Evolutionary conservation across 805 yeast species (phyloP), one percentile per base, ranked within the genome.

Genomic region (Debaryomyces prosopidis): DNA sequence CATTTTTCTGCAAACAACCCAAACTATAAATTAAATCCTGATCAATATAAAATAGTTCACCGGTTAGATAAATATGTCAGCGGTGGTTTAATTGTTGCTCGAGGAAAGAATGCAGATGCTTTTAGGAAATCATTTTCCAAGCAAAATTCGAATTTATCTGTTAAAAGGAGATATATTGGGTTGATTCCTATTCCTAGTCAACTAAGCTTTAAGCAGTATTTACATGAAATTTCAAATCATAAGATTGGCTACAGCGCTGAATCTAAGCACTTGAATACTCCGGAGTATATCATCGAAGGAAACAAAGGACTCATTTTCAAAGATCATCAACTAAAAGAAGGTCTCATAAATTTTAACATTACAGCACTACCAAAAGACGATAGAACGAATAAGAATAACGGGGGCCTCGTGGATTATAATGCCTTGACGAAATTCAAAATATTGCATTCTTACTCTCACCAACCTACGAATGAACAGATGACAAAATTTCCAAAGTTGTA

Each of bases 11-110:
- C 23, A 14, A 19, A 43, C 39, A 27, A 44, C 18, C 52, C 49
- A n/a, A 45, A 43, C 16, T 40, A 32, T 31, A 47, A 39, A 31
- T 28, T 48, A 14, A 44, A 51, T 27, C 46, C 53, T 1, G 18
- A 30, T 4, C 36, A 39, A 17, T 51, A 55, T 37, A 43, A 51
- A 18, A 40, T 58, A 18, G 51, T 56, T 3, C 62, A 57, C 36
- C 43, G 65, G 27, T 42, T 60, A 15, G 64, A 60, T 42, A 45
- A 51, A 44, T 57, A 43, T 46, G 63, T 59, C 10, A 55, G 59
- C 9, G 65, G 65, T 3, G 65, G 62, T 2, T 34, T 59, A 38
- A 28, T 55, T 9, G 51, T 60, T 10, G 50, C 58, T 5, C 35
- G 62, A 39, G 42, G 43, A 32, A 33, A 55, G 2, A 47, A 44